phyloP scores from a whole-genome alignment of 2,329 filamentous ascomycete genomes.

The Calonectria fujianensis region DNA sequence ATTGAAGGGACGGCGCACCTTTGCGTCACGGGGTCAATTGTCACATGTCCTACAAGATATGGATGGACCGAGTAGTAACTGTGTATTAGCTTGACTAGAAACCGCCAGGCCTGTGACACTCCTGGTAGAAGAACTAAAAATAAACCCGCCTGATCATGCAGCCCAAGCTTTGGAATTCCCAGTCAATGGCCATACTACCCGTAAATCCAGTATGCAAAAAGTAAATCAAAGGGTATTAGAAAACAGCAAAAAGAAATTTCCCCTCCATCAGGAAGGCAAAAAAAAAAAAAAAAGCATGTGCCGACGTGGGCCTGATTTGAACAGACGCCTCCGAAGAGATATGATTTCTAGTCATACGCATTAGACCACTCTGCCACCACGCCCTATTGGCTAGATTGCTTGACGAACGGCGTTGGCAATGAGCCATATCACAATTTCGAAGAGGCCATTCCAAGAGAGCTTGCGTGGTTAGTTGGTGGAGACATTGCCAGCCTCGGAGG shows the following conservation, averaged over 20 bases:
- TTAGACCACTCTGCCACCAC: constrained; percentile 59
- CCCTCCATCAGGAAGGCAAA: constrained; percentile 34
- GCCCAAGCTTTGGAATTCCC: background rate
- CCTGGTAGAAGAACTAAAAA: background rate
- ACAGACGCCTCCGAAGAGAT: constrained; percentile 59
- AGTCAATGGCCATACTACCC: background rate
- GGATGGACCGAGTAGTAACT: background rate
- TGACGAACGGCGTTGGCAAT: background rate
- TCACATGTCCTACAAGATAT: background rate
- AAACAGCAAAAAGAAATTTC: background rate
- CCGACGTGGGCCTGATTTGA: constrained; percentile 60
- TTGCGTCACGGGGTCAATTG: background rate
- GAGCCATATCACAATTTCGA: background rate
- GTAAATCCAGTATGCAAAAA: background rate
- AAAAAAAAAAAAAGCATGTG: constrained; percentile 37
- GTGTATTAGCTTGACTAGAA: background rate
- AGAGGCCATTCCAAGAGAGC: background rate
- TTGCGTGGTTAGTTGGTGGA: background rate
- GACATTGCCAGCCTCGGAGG: background rate
- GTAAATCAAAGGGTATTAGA: background rate
- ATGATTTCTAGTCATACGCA: constrained; percentile 60
- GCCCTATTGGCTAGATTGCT: constrained; percentile 42
- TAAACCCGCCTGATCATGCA: background rate
- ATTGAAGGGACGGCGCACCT: background rate
- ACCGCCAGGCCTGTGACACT: background rate